Percentiles rank a stretch among this genome's conserved stretches.
Conservation (phyloP, 306 rosid species). For the Sophora flavescens region DNA sequence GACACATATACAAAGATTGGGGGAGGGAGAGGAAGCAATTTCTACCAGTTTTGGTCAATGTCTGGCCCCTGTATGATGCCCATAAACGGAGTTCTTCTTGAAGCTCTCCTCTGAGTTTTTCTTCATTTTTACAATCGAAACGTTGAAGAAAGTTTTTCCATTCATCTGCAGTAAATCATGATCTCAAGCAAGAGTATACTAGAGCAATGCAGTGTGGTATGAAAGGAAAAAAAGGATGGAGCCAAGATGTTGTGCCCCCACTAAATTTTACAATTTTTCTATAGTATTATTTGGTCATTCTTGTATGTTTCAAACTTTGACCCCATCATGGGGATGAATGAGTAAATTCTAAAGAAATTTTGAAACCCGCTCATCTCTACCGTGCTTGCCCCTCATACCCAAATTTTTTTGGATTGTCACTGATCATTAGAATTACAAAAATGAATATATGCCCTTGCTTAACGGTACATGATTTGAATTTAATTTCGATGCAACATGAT, state of each 20-base stretch:
- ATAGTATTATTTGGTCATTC: background rate
- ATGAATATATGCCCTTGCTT: background rate
- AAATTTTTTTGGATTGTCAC: background rate
- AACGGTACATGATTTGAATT: background rate
- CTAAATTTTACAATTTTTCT: conserved; percentile 7
- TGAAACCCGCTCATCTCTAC: background rate
- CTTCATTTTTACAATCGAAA: conserved; percentile 59
- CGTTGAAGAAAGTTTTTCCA: conserved; percentile 94
- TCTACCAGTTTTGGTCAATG: conserved; percentile 95
- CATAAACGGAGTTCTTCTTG: conserved; percentile 87
- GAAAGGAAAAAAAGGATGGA: conserved; percentile 35
- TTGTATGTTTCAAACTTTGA: conserved; percentile 16
- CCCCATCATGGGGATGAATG: conserved; percentile 12
- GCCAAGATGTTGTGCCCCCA: background rate
- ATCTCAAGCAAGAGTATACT: conserved; percentile 36
- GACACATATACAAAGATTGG: conserved; percentile 23
- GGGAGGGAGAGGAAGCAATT: conserved; percentile 26
- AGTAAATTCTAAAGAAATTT: background rate
- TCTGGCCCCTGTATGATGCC: conserved; percentile 98
- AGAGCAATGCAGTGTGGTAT: conserved; percentile 11
- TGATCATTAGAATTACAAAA: background rate
- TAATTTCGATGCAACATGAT: no score
- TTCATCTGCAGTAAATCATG: conserved; percentile 68
- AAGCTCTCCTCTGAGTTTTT: conserved; percentile 56
- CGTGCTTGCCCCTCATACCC: background rate